Conservation (phyloP, 2,329 filamentous ascomycete species). For the Hypoxylon sp. region DNA sequence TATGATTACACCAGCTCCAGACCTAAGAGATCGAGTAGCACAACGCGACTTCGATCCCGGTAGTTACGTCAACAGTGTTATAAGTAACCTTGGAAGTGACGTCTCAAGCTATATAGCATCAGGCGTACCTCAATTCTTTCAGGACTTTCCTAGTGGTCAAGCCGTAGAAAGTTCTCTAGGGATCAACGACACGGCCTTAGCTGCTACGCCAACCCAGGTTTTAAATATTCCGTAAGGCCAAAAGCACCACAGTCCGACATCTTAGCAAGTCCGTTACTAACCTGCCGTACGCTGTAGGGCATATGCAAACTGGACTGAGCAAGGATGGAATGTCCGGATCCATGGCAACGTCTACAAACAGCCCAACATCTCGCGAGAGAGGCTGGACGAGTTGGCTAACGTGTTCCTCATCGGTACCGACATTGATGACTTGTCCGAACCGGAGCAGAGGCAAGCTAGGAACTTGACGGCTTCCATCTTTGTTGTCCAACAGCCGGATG, state of each 20-base stretch:
- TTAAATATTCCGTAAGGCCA: constrained; percentile 70
- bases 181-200: constrained; percentile 69
- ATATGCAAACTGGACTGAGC: constrained; percentile 83
- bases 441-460: constrained; percentile 75
- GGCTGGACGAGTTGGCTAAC: constrained; percentile 77
- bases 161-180: constrained; percentile 72
- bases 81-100: constrained; percentile 65
- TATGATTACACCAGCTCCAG: constrained; percentile 62
- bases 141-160: constrained; percentile 73
- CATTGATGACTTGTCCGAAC: constrained; percentile 69
- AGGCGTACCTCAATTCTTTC: constrained; percentile 76
- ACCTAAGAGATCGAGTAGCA: constrained; percentile 57
- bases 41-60: constrained; percentile 60
- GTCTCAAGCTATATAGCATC: constrained; percentile 72
- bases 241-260: constrained; percentile 51
- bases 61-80: constrained; percentile 64
- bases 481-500: constrained; percentile 77
- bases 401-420: constrained; percentile 76
- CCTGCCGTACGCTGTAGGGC: constrained; percentile 45
- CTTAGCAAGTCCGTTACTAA: constrained; percentile 6
- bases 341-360: constrained; percentile 87
- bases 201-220: constrained; percentile 75
- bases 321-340: constrained; percentile 81
- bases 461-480: constrained; percentile 81
- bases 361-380: constrained; percentile 74